phyloP scores from a whole-genome alignment of 1,139 yeast species.

The Yamadazyma taylorii region DNA sequence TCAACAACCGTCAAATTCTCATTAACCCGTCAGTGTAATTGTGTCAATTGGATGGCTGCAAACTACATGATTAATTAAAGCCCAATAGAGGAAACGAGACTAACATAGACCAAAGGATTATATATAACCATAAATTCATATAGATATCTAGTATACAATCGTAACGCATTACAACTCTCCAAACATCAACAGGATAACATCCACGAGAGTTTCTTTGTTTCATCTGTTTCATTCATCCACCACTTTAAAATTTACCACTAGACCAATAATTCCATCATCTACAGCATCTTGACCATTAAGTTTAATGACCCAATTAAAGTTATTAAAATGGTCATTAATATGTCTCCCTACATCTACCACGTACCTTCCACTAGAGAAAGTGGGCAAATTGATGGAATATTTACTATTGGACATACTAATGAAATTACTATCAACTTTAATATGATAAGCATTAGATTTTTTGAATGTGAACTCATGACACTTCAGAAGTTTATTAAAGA shows the following conservation, averaged over 20 bases:
- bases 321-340: constrained; percentile 38
- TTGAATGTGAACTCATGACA: constrained; percentile 29
- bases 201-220: no score
- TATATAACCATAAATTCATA: no score
- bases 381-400: constrained; percentile 38
- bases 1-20: no score
- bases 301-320: constrained; percentile 43
- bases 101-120: no score
- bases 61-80: no score
- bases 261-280: constrained; percentile 31
- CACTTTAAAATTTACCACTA: constrained; percentile 37
- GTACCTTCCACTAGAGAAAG: constrained; percentile 30
- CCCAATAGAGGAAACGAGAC: no score
- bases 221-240: constrained; percentile 22
- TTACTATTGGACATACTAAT: constrained; percentile 38
- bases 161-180: no score
- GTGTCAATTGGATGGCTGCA: no score
- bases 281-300: constrained; percentile 34
- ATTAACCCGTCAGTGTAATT: no score
- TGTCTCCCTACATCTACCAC: constrained; percentile 36
- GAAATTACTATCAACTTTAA: constrained; percentile 37
- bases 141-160: no score
- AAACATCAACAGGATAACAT: no score
- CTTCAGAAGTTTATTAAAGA: constrained; percentile 25
- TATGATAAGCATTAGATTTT: constrained; percentile 21